Evolutionary conservation across 2,329 filamentous ascomycete genomes (phyloP).

Genomic region (Domatiomyces globalis): DNA sequence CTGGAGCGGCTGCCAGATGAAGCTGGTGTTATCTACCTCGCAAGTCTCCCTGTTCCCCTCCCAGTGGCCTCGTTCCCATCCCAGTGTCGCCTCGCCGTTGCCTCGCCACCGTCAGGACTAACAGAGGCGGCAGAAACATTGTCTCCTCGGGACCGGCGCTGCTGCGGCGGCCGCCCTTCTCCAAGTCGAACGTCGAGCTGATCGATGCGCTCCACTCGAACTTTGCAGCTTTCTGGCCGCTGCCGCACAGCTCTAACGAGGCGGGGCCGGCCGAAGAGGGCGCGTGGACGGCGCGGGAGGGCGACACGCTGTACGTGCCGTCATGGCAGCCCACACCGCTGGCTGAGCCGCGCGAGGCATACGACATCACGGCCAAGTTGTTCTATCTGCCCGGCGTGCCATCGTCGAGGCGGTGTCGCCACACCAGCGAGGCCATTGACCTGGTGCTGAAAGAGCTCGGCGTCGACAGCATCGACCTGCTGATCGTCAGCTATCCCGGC

Average conservation of each 20-base stretch:
- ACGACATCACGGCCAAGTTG: slow-evolving; percentile 90
- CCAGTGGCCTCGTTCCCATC: slow-evolving; percentile 1
- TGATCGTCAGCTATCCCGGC: slow-evolving; percentile 86
- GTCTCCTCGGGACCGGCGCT: slow-evolving; percentile 73
- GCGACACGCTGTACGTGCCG: slow-evolving; percentile 57
- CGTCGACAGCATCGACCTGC: slow-evolving; percentile 62
- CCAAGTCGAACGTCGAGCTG: slow-evolving; percentile 85
- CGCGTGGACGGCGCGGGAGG: slow-evolving; percentile 54
- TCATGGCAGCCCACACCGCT: slow-evolving; percentile 60
- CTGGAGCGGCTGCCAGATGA: slow-evolving; percentile 41
- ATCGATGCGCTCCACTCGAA: slow-evolving; percentile 76
- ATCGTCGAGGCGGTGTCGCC: slow-evolving; percentile 47
- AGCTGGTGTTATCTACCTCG: slow-evolving; percentile 76
- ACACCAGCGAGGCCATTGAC: slow-evolving; percentile 64
- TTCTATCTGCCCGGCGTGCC: slow-evolving; percentile 73
- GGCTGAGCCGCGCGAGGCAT: slow-evolving; percentile 65
- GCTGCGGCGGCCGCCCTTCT: slow-evolving; percentile 60
- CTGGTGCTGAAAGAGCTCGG: slow-evolving; percentile 69
- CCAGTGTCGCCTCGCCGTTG: background rate
- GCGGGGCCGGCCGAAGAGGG: slow-evolving; percentile 14
- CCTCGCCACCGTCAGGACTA: slow-evolving; percentile 1
- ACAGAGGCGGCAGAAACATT: slow-evolving; percentile 49
- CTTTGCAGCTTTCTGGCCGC: slow-evolving; percentile 55
- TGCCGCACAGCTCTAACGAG: slow-evolving; percentile 22
- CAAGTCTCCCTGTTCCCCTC: slow-evolving; percentile 33